Evolutionary conservation across 2,329 filamentous ascomycete genomes (phyloP).

Genomic region (Aspergillus sergii): DNA sequence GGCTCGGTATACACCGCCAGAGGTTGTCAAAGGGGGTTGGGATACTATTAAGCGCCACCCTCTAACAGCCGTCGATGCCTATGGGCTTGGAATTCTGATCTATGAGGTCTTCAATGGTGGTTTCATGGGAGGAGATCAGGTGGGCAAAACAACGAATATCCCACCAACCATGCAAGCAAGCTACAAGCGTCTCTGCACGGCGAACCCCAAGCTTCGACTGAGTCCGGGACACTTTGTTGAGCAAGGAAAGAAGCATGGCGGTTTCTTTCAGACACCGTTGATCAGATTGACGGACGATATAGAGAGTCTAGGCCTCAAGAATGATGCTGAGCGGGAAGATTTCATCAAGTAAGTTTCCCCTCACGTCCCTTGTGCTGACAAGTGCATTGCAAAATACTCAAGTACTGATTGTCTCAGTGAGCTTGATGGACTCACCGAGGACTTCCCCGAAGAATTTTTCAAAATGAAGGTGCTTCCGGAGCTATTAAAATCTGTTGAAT

Average conservation of each 20-base stretch:
- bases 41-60: slow-evolving; percentile 83
- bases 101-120: slow-evolving; percentile 91
- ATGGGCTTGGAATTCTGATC: slow-evolving; percentile 79
- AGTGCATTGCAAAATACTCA: background rate
- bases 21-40: slow-evolving; percentile 87
- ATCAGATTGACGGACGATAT: slow-evolving; percentile 92
- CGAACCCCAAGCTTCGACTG: slow-evolving; percentile 84
- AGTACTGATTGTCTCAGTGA: slow-evolving; percentile 54
- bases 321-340: slow-evolving; percentile 77
- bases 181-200: slow-evolving; percentile 86
- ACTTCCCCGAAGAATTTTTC: slow-evolving; percentile 98
- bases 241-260: slow-evolving; percentile 76
- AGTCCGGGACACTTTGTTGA: slow-evolving; percentile 86
- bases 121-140: slow-evolving; percentile 75
- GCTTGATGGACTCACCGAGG: slow-evolving; percentile 82
- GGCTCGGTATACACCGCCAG: slow-evolving; percentile 80
- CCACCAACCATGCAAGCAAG: slow-evolving; percentile 86
- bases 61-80: slow-evolving; percentile 80
- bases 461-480: slow-evolving; percentile 96
- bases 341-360: slow-evolving; percentile 68
- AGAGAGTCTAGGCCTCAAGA: slow-evolving; percentile 88
- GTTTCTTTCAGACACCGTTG: slow-evolving; percentile 90
- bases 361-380: background rate
- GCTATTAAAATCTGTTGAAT: slow-evolving; percentile 97
- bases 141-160: slow-evolving; percentile 81